Percentiles rank a stretch among this genome's conserved stretches.
phyloP scores from a whole-genome alignment of 23 red algal genomes.

The Rhodosorus marinus region DNA sequence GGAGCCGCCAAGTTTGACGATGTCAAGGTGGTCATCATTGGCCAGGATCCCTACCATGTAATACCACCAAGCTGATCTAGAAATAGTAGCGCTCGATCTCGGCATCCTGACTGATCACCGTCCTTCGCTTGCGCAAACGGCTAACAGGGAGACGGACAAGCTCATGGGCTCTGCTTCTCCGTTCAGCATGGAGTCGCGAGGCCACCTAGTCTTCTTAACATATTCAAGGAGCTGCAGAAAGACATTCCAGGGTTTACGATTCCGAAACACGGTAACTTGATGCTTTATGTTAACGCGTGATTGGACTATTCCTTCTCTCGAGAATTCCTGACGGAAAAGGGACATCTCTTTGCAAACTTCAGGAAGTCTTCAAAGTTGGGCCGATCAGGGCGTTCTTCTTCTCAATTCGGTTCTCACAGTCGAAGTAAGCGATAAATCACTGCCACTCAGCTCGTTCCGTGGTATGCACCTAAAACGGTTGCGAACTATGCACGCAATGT shows the following conservation, averaged over 20 bases:
- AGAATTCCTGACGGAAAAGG: not conserved
- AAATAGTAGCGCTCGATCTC: no score
- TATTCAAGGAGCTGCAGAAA: slow-evolving; percentile 57
- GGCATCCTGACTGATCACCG: no score
- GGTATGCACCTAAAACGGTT: not conserved
- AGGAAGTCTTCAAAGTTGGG: no score
- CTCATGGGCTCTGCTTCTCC: slow-evolving; percentile 87
- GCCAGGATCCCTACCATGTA: slow-evolving; percentile 97
- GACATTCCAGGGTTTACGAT: slow-evolving; percentile 42
- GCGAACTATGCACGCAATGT: not conserved
- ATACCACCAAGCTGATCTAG: no score
- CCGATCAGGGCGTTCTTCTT: slow-evolving; percentile 83
- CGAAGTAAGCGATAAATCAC: slow-evolving; percentile 17
- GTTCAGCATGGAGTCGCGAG: slow-evolving; percentile 44
- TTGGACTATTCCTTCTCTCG: not conserved
- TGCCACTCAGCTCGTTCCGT: no score
- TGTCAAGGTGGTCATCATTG: slow-evolving; percentile 84
- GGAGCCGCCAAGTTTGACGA: slow-evolving; percentile 34
- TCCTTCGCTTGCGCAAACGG: no score
- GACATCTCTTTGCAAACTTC: not conserved
- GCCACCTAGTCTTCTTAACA: slow-evolving; percentile 77
- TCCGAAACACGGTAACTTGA: slow-evolving; percentile 48
- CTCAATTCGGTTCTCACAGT: slow-evolving; percentile 96
- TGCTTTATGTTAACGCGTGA: no score
- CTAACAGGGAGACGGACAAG: slow-evolving; percentile 61